Percentiles rank a stretch among this genome's conserved stretches.
Conservation (phyloP, 2,329 filamentous ascomycete species). For the Trichoderma simmonsii region DNA sequence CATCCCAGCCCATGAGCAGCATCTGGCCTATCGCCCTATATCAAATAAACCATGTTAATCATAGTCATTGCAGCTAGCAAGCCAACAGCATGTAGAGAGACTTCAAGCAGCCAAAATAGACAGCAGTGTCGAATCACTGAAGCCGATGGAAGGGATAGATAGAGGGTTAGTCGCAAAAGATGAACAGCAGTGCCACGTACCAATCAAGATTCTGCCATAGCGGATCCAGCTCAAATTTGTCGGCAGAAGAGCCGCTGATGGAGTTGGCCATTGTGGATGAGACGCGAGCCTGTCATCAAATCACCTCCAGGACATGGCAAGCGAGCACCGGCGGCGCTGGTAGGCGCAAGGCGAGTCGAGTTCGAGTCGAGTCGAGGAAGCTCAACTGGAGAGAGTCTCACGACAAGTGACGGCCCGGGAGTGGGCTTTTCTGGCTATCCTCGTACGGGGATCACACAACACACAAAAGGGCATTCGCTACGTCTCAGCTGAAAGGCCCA, state of each 20-base stretch:
- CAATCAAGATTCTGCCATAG: conserved; percentile 75
- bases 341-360: not conserved
- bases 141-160: not conserved
- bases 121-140: not conserved
- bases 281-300: conserved; percentile 8
- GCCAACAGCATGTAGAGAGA: not conserved
- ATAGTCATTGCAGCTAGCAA: conserved; percentile 14
- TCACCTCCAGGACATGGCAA: conserved; percentile 2
- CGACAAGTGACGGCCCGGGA: not conserved
- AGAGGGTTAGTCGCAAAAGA: not conserved
- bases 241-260: conserved; percentile 31
- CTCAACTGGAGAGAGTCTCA: not conserved
- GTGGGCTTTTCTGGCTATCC: not conserved
- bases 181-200: conserved; percentile 46
- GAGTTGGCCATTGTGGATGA: conserved; percentile 26
- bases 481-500: not conserved
- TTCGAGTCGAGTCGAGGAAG: not conserved
- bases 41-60: conserved; percentile 27
- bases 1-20: conserved; percentile 84
- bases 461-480: not conserved
- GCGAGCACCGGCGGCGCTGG: not conserved
- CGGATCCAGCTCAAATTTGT: conserved; percentile 46
- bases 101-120: not conserved
- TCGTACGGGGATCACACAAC: not conserved
- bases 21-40: conserved; percentile 69